Evolutionary conservation across 306 rosid genomes (phyloP).

Genomic region (Medicago truncatula): DNA sequence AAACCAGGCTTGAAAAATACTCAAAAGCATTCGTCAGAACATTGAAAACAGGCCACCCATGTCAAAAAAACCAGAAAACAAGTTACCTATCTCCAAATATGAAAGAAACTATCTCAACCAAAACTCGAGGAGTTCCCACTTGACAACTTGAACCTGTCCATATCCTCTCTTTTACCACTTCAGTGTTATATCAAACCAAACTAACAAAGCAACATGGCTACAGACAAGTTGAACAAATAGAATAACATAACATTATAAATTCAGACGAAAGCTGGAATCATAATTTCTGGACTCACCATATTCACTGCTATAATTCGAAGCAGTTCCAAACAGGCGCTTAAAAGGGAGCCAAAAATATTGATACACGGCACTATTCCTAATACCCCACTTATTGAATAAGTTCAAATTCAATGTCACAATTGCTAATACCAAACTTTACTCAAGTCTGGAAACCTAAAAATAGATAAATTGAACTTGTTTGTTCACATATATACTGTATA

Average conservation of each 20-base stretch:
- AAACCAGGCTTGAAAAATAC: constrained; percentile 1
- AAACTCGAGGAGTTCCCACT: background rate
- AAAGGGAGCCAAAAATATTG: background rate
- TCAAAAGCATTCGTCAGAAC: constrained; percentile 2
- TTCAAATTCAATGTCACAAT: constrained; percentile 26
- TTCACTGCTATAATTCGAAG: background rate
- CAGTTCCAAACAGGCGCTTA: background rate
- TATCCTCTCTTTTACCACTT: constrained; percentile 13
- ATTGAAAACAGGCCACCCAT: constrained; percentile 3
- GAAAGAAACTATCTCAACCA: background rate
- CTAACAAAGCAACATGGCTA: background rate
- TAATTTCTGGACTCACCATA: background rate
- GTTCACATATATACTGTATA: constrained; percentile 18
- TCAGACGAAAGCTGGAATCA: background rate
- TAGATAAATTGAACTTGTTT: background rate
- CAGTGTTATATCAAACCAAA: constrained; percentile 20
- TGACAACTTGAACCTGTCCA: constrained; percentile 23
- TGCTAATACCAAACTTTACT: background rate
- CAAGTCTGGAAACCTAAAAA: background rate
- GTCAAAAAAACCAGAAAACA: background rate
- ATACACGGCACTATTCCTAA: background rate
- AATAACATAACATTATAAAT: background rate
- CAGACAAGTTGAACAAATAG: background rate
- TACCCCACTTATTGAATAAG: constrained; percentile 9
- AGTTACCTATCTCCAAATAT: background rate